These are phyloP conservation scores for Rhynchospora pubera DNA, from an alignment of 176 grass and related monocot species.

Conservation along the genomic window DNA sequence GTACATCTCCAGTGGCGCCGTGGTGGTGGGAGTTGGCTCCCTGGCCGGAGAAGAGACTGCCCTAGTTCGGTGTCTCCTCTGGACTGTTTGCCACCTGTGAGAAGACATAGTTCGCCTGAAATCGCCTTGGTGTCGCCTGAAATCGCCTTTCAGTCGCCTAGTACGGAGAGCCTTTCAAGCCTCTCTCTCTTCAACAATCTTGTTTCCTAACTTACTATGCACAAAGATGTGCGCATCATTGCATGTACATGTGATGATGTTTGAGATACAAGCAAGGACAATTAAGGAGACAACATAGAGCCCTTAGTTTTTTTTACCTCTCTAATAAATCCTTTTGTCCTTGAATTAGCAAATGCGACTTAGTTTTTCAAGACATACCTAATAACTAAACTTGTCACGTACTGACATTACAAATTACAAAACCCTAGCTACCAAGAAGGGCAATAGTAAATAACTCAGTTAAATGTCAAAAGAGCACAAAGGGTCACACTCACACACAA, in stretches of 20 bases:
- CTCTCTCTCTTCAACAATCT: too few species aligned
- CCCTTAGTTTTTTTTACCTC: not conserved
- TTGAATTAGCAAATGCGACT: constrained; percentile 20
- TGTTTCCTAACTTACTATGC: not conserved
- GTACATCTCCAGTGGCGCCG: too few species aligned
- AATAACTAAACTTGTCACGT: constrained; percentile 2
- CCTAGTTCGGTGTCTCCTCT: too few species aligned
- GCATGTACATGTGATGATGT: not conserved
- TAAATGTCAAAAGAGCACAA: constrained; percentile 30
- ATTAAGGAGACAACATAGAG: not conserved
- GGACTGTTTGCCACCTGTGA: too few species aligned
- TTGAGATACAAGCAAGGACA: not conserved
- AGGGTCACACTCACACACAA: constrained; percentile 6
- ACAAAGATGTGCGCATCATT: not conserved
- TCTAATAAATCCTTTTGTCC: not conserved
- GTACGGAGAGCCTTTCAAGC: too few species aligned
- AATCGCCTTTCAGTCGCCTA: too few species aligned
- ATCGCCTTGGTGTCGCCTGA: too few species aligned
- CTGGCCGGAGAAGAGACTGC: too few species aligned
- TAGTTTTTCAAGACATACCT: constrained; percentile 47
- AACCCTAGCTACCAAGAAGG: not conserved
- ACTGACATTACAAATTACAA: not conserved
- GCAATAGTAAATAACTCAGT: constrained; percentile 30
- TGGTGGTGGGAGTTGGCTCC: too few species aligned
- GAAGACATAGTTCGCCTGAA: too few species aligned